Base-by-base conservation (phyloP, 108 stramenopile genomes). In the Fistulifera solaris region DNA sequence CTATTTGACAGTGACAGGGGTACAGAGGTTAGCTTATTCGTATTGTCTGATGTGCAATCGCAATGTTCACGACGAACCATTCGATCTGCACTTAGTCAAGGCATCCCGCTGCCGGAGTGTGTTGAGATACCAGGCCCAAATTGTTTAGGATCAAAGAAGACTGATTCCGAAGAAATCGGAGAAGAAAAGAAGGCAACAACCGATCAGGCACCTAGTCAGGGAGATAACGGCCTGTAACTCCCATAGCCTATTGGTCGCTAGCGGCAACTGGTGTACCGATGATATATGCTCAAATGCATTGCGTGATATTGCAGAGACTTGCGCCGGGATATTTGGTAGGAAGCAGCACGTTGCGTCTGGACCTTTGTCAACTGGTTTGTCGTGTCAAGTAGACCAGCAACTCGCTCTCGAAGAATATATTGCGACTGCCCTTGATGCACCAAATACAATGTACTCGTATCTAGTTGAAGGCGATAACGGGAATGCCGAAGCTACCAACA, bases 251-350 rank as follows among this genome's bases (percentile, higher is more conserved):
- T 8, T 35, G 8, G 8, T 35, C 31, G 31, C 31, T 3, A 35
- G 8, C 8, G 31, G 31, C 3, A 35, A 35, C 31, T 75, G 70
- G 55, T 75, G 73, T 52, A 49, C 73, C 18, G 73, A 75, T 52
- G 73, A 75, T 31, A 43, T 75, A 18, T 75, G 73, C 31, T 62
- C 68, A 5, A 39, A 46, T 24, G 57, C 49, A 22, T 50, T 75
- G 26, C 68, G 69, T 14, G 73, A 75, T 38, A 69, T 75, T 41
- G 65, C 67, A 17, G 68, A 68, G 23, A 65, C 64, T 0, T 63
- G 70, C 54, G 59, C 59, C 2, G 68, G 73, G 11, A 69, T 75
- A 5, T 75, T 75, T 46, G 67, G 52, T 28, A 43, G 42, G 22
- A 59, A 63, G 27, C 58, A 62, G 42, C 6, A 23, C 11, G 19